Evolutionary conservation across 2,329 filamentous ascomycete species (phyloP), one percentile per base, ranked within the genome.

Genomic region (Hirsutella thompsonii): DNA sequence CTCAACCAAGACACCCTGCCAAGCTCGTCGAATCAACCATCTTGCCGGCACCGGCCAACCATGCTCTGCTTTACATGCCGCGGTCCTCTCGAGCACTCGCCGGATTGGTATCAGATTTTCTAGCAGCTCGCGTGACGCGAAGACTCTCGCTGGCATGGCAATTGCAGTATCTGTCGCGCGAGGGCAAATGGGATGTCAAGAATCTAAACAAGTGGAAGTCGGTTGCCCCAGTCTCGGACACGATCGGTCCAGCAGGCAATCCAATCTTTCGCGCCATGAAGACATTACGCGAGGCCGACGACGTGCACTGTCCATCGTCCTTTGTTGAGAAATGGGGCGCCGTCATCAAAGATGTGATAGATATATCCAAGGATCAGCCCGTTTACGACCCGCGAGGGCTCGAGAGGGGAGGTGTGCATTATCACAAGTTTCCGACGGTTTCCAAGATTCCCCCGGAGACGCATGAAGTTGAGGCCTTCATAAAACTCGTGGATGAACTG

Each of bases 171-270:
- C 76, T 96, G 20, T 86, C 83, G 2, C 86, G 83, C 2, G 84
- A 88, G 49, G 89, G 89, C 3, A 96, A 96, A 63, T 96, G 90
- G 90, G 90, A 95, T 55, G 87, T 96, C 49, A 96, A 96, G 64
- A 96, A 96, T 54, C 70, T 95, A 10, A 79, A 75, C 44, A 96
- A 96, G 56, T 96, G 90, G 90, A 75, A 85, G 58, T 78, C 77
- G 16, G 83, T 93, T 1, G 62, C 67, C 1, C 83, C 88, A 0
- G 84, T 94, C 1, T 93, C 85, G 0, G 70, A 74, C 2, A 79
- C 81, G 3, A 92, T 96, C 44, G 84, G 74, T 3, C 60, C 54
- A 5, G 23, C 38, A 6, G 54, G 45, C 30, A 47, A 47, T 0
- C 76, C 77, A 13, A 68, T 88, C 4, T 95, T 95, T 56, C 79